Evolutionary conservation across 805 yeast species (phyloP), one percentile per base, ranked within the genome.

Genomic region (Candida ortonii): DNA sequence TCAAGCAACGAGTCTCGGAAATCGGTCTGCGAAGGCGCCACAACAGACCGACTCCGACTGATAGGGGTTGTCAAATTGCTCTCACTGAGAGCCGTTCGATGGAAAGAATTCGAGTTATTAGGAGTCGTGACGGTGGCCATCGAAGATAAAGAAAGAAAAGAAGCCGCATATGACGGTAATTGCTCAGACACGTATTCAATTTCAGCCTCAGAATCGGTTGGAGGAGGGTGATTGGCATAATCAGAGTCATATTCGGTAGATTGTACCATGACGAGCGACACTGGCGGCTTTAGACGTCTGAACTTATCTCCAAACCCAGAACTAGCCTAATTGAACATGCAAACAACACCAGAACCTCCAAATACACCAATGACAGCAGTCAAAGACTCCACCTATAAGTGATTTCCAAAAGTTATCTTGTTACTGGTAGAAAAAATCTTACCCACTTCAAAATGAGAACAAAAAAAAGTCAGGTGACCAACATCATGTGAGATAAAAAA

Each of bases 221-320:
- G 68, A 2, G 70, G 70, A 6, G 69, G 70, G 23, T 53, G 57
- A 29, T 62, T 65, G 2, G 70, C 70, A 29, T 65, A 65, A 34
- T 52, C 63, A 4, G 56, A 50, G 23, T 50, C 52, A 27, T 42
- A 46, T 22, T n/a, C n/a, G n/a, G n/a, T n/a, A n/a, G n/a, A n/a
- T n/a, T n/a, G n/a, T n/a, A n/a, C n/a, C n/a, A n/a, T n/a, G n/a
- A n/a, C n/a, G n/a, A n/a, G n/a, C n/a, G n/a, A n/a, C n/a, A n/a
- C n/a, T n/a, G n/a, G n/a, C n/a, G n/a, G n/a, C n/a, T n/a, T n/a
- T n/a, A n/a, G n/a, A n/a, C n/a, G n/a, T n/a, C n/a, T n/a, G n/a
- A n/a, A n/a, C n/a, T n/a, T n/a, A n/a, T n/a, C n/a, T n/a, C n/a
- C n/a, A n/a, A n/a, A n/a, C n/a, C 12, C 24, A 22, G 24, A 22